Evolutionary conservation across 768 basidiomycete genomes (phyloP), one percentile per base, ranked within the genome.

Genomic region (Serendipita sp.): DNA sequence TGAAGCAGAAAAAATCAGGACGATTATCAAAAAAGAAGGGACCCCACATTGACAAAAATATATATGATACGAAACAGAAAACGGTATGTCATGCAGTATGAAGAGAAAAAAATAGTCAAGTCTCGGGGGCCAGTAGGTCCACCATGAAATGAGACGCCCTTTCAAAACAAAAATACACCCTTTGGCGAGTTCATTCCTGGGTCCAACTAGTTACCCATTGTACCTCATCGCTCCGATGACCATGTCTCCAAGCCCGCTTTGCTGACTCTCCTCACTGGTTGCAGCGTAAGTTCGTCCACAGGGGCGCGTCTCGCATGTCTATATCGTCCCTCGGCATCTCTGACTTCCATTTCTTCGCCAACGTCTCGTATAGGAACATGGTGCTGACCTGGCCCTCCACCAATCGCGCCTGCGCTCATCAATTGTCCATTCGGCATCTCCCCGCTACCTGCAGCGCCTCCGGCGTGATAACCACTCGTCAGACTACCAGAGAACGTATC

Each of bases 231-330:
- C 23, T 23, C 23, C 23, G 23, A 52, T 31, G 18, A 52, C 18
- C 18, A 52, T 34, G 55, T 91, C 76, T 96, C 93, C 67, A 96
- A 74, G 36, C 93, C 93, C 3, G 93, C 92, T 75, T 96, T 96
- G 72, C 89, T 92, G 66, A 92, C 92, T 67, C 93, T 78, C 66
- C 93, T 76, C 79, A 88, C 79, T 31, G 93, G 93, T 72, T 95
- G 92, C 67, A 95, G 74, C 40, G 93, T 95, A 46, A 76, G 85
- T 73, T 90, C 87, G 70, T 94, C 81, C 31, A 94, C 91, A 2
- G 93, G 92, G 33, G 91, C 90, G 48, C 86, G 79, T 67, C 92
- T 79, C 63, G 87, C 86, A 74, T 94, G 93, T 52, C 91, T 76
- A 75, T 93, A 95, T 64, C 92, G 80, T 62, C 93, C 93, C 67